phyloP scores from a whole-genome alignment of 225 moss, liverwort and hornwort genomes.

The Sphagnum tenellum region DNA sequence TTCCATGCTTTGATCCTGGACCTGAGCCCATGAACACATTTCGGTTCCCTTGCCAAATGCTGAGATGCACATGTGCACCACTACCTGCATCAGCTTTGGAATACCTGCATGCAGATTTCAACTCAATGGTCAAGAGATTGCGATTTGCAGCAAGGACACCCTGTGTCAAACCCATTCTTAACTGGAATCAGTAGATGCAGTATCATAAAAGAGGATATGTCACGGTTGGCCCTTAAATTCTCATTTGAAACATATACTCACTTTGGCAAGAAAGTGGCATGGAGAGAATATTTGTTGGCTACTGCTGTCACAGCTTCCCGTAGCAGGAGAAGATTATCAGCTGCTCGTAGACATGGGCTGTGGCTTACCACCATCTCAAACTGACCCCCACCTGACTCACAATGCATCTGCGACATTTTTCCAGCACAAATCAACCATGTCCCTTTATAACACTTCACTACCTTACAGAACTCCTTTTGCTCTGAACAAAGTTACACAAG shows the following conservation, averaged over 20 bases:
- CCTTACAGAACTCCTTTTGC: too few relatives aligned
- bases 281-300: constrained; percentile 33
- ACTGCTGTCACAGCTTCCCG: constrained; percentile 63
- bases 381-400: constrained; percentile 76
- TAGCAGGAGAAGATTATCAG: constrained; percentile 62
- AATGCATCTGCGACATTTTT: constrained; percentile 46
- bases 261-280: constrained; percentile 69
- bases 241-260: constrained; percentile 5
- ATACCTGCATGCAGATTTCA: constrained; percentile 8
- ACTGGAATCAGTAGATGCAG: neutral
- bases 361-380: constrained; percentile 57
- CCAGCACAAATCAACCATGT: too few relatives aligned
- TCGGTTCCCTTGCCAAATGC: constrained; percentile 46
- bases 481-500: too few relatives aligned
- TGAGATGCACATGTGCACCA: constrained; percentile 55
- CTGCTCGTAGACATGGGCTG: constrained; percentile 43
- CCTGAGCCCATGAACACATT: constrained; percentile 39
- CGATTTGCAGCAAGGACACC: neutral
- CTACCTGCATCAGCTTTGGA: constrained; percentile 19
- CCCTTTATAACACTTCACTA: too few relatives aligned
- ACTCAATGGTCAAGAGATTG: neutral
- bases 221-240: neutral
- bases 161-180: neutral
- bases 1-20: constrained; percentile 33
- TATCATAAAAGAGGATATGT: neutral